A percentile compares a stretch with the other conserved stretches of the same genome.
Evolutionary conservation across 257 asterid species (phyloP).

Genomic region (Ligustrum vulgare): DNA sequence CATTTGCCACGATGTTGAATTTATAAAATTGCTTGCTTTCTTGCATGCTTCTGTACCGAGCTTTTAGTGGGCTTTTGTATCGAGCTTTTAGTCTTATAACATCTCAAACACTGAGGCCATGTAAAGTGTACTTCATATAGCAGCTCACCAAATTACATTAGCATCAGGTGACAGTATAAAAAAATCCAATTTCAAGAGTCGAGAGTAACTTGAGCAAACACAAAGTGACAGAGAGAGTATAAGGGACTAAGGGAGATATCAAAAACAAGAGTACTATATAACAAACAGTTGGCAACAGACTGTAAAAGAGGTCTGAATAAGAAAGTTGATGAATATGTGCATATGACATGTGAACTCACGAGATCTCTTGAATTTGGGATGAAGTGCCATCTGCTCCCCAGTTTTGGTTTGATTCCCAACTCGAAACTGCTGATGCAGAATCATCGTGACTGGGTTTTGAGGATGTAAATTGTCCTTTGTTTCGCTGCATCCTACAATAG

Average conservation of each 20-base stretch:
- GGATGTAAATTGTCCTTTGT: slow-evolving; percentile 78
- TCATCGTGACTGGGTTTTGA: slow-evolving; percentile 61
- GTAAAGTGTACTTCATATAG: not conserved
- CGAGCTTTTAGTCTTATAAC: not conserved
- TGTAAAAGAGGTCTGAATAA: slow-evolving; percentile 12
- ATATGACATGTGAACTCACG: slow-evolving; percentile 41
- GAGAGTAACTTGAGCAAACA: not conserved
- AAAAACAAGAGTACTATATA: slow-evolving; percentile 4
- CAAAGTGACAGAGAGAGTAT: not conserved
- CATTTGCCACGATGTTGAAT: not conserved
- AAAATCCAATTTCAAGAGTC: slow-evolving; percentile 16
- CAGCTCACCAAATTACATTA: not conserved
- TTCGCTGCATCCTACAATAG: slow-evolving; percentile 65
- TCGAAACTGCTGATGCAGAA: slow-evolving; percentile 56
- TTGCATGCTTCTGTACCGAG: not conserved
- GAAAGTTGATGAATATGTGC: not conserved
- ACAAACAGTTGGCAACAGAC: not conserved
- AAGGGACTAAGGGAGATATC: not conserved
- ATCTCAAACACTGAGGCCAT: not conserved
- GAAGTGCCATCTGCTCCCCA: slow-evolving; percentile 56
- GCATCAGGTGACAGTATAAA: slow-evolving; percentile 1
- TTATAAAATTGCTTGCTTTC: not conserved
- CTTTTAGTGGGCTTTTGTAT: not conserved
- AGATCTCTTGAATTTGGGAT: slow-evolving; percentile 48
- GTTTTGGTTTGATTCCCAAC: slow-evolving; percentile 63